Base-by-base conservation (phyloP, 768 basidiomycete species). In the Mycena indigotica region DNA sequence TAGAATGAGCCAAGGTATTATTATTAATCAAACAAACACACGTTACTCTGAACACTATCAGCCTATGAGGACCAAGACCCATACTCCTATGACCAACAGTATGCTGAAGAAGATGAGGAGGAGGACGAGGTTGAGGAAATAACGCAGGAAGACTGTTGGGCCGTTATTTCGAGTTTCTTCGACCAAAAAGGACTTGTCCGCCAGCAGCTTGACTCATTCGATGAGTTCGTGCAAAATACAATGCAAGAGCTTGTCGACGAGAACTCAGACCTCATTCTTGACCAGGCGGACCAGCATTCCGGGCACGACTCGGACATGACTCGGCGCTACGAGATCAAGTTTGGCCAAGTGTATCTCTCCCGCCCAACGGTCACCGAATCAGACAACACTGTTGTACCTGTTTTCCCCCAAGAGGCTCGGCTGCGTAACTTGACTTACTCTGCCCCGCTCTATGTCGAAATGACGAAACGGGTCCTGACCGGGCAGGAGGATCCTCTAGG, bases 161-260 rank as follows among this genome's bases (percentile, higher is more conserved):
- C 89, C 38, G 89, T 99, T 69, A 98, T 98, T 66, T 89, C 92
- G 61, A 88, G 92, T 67, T 99, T 96, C 78, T 98, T 99, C 72
- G 89, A 93, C 61, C 91, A 94, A 72, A 97, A 96, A 73, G 96
- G 96, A 75, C 88, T 99, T 59, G 97, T 98, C 52, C 86, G 93
- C 48, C 97, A 99, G 71, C 97, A 99, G 71, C 85, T 98, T 53
- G 95, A 96, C 76, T 95, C 93, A 12, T 99, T 96, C 74, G 95
- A 99, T 71, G 96, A 98, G 75, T 99, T 98, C 68, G 93, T 99
- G 29, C 94, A 98, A 70, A 98, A 98, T 66, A 98, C 95, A 15
- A 97, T 99, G 95, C 96, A 98, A 74, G 97, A 98, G 71, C 82
- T 99, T 24, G 95, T 99, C 21, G 97, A 98, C 71, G 97, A 99